Evolutionary conservation across 1,139 yeast genomes (phyloP).

Genomic region (Groenewaldozyma sp.): DNA sequence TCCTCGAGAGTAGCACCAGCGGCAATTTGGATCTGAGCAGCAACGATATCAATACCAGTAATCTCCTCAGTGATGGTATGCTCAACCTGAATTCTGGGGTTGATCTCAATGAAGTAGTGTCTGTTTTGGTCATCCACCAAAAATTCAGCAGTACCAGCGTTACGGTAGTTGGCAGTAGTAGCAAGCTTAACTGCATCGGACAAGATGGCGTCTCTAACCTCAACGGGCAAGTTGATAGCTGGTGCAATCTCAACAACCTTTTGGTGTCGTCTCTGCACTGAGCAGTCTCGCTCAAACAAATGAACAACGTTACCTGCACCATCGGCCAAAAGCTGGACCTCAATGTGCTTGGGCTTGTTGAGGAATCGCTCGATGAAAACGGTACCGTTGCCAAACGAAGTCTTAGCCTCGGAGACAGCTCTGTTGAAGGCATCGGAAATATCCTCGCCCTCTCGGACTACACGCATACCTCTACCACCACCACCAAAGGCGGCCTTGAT

Average conservation of each 20-base stretch:
- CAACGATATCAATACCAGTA: slow-evolving; percentile 95
- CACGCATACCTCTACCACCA: slow-evolving; percentile 99
- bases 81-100: slow-evolving; percentile 98
- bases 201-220: slow-evolving; percentile 82
- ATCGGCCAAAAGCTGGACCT: slow-evolving; percentile 93
- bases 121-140: slow-evolving; percentile 89
- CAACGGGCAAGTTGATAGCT: slow-evolving; percentile 78
- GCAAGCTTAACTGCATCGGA: slow-evolving; percentile 94
- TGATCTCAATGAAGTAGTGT: slow-evolving; percentile 95
- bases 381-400: slow-evolving; percentile 96
- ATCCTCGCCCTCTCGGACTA: slow-evolving; percentile 93
- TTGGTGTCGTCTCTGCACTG: slow-evolving; percentile 98
- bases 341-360: slow-evolving; percentile 95
- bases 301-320: slow-evolving; percentile 91
- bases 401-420: slow-evolving; percentile 89
- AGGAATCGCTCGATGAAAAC: slow-evolving; percentile 95
- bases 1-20: slow-evolving; percentile 95
- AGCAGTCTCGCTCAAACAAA: slow-evolving; percentile 95
- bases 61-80: slow-evolving; percentile 98
- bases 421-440: slow-evolving; percentile 86
- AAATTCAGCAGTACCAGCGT: slow-evolving; percentile 99
- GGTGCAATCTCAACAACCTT: slow-evolving; percentile 99
- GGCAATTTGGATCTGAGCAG: slow-evolving; percentile 98
- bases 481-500: slow-evolving; percentile 99
- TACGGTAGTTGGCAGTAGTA: slow-evolving; percentile 76